Evolutionary conservation across 495 filamentous ascomycete genomes (phyloP).

Genomic region (Umbilicaria muhlenbergii): DNA sequence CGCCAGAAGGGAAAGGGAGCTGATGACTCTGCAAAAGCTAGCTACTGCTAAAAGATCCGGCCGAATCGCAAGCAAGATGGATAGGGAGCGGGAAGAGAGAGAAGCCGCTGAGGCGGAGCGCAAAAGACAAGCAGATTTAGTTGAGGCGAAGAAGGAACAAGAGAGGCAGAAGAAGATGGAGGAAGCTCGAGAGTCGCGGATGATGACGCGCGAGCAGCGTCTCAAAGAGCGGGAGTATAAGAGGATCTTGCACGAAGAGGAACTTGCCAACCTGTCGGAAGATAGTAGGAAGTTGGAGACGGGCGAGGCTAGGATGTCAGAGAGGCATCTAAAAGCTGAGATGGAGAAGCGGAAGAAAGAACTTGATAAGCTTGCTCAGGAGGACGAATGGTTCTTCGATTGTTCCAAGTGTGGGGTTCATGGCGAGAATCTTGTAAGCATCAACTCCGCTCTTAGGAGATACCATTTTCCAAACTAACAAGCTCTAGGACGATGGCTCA

Average conservation of each 20-base stretch:
- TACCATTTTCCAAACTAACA: slow-evolving; percentile 1
- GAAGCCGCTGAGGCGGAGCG: slow-evolving; percentile 55
- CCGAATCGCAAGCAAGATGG: slow-evolving; percentile 63
- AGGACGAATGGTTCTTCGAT: slow-evolving; percentile 89
- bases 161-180: slow-evolving; percentile 55
- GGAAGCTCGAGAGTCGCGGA: slow-evolving; percentile 62
- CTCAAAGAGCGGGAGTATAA: slow-evolving; percentile 69
- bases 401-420: slow-evolving; percentile 76
- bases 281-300: slow-evolving; percentile 51
- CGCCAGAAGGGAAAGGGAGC: slow-evolving; percentile 58
- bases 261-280: slow-evolving; percentile 61
- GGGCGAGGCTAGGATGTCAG: slow-evolving; percentile 53
- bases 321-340: slow-evolving; percentile 62
- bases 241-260: slow-evolving; percentile 67
- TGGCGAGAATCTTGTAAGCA: slow-evolving; percentile 57
- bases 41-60: slow-evolving; percentile 90
- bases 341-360: slow-evolving; percentile 60
- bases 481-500: slow-evolving; percentile 62
- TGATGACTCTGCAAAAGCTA: slow-evolving; percentile 64
- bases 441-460: slow-evolving; percentile 7
- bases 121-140: slow-evolving; percentile 49
- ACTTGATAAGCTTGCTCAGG: slow-evolving; percentile 54
- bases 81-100: slow-evolving; percentile 60
- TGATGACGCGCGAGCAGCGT: slow-evolving; percentile 72
- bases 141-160: slow-evolving; percentile 48